These are phyloP conservation scores for Mucor indicus DNA, from an alignment of 371 early-diverging fungal species.

Conservation along the genomic window DNA sequence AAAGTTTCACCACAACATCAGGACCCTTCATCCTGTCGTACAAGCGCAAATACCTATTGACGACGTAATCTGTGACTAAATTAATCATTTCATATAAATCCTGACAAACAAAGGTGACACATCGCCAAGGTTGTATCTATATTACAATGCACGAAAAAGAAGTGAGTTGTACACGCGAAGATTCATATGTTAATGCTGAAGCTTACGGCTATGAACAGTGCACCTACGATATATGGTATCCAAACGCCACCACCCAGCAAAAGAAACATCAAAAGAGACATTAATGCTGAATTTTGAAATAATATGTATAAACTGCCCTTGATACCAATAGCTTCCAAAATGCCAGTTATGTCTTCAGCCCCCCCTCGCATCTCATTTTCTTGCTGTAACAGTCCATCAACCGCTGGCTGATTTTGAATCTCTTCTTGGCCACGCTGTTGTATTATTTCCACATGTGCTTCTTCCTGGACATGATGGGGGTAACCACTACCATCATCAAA, in stretches of 20 bases:
- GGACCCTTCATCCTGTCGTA: too few species aligned
- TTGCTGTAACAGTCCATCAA: too few species aligned
- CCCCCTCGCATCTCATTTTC: background rate
- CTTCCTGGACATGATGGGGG: background rate
- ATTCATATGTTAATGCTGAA: too few species aligned
- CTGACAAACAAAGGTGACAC: too few species aligned
- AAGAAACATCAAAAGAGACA: slow-evolving; percentile 65
- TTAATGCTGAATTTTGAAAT: slow-evolving; percentile 75
- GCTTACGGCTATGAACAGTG: slow-evolving; percentile 32
- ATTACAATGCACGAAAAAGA: too few species aligned
- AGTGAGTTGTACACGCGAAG: too few species aligned
- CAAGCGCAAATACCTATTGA: too few species aligned
- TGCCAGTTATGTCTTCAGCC: slow-evolving; percentile 63
- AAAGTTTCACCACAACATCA: too few species aligned
- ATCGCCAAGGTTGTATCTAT: too few species aligned
- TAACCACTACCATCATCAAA: too few species aligned
- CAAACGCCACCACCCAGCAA: slow-evolving; percentile 69
- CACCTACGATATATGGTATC: slow-evolving; percentile 73
- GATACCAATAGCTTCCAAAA: slow-evolving; percentile 85
- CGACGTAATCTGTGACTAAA: too few species aligned
- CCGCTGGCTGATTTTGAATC: background rate
- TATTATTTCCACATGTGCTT: background rate
- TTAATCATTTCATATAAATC: too few species aligned
- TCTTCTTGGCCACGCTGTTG: background rate
- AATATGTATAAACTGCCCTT: slow-evolving; percentile 73